Evolutionary conservation across 148 eudicot species (phyloP).

Genomic region (Rhododendron vialii): DNA sequence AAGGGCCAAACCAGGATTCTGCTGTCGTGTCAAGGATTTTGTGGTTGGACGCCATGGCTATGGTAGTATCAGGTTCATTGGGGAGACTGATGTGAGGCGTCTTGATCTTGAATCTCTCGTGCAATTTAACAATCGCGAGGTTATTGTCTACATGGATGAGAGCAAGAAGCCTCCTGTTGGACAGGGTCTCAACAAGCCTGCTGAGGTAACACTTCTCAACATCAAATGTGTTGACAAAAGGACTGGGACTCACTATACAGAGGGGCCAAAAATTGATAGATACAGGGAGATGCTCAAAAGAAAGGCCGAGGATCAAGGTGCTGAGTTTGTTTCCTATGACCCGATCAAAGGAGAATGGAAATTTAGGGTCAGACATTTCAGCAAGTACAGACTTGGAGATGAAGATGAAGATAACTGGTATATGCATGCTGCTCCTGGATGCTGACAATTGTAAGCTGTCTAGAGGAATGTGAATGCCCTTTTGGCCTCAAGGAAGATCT

Average conservation of each 20-base stretch:
- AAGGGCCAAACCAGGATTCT: slow-evolving; percentile 84
- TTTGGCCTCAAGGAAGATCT: background rate
- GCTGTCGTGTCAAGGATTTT: slow-evolving; percentile 72
- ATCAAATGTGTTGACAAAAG: slow-evolving; percentile 80
- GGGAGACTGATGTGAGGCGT: slow-evolving; percentile 88
- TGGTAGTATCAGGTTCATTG: slow-evolving; percentile 87
- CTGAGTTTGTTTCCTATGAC: slow-evolving; percentile 79
- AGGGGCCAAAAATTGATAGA: slow-evolving; percentile 70
- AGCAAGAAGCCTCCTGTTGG: slow-evolving; percentile 93
- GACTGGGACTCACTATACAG: slow-evolving; percentile 58
- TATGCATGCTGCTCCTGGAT: slow-evolving; percentile 1
- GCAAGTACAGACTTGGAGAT: slow-evolving; percentile 53
- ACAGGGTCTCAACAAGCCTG: slow-evolving; percentile 92
- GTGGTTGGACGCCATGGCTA: slow-evolving; percentile 78
- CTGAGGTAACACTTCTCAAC: slow-evolving; percentile 88
- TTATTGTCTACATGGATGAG: slow-evolving; percentile 85
- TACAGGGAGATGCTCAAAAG: slow-evolving; percentile 82
- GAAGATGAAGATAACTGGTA: slow-evolving; percentile 23
- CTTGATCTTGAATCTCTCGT: slow-evolving; percentile 81
- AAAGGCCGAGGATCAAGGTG: slow-evolving; percentile 86
- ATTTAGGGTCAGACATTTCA: slow-evolving; percentile 81
- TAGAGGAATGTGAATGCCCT: background rate
- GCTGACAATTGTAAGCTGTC: background rate
- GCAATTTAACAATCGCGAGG: slow-evolving; percentile 82
- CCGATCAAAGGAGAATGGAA: slow-evolving; percentile 89